phyloP scores from a whole-genome alignment of 441 rosid species.

The Iberis amara region DNA sequence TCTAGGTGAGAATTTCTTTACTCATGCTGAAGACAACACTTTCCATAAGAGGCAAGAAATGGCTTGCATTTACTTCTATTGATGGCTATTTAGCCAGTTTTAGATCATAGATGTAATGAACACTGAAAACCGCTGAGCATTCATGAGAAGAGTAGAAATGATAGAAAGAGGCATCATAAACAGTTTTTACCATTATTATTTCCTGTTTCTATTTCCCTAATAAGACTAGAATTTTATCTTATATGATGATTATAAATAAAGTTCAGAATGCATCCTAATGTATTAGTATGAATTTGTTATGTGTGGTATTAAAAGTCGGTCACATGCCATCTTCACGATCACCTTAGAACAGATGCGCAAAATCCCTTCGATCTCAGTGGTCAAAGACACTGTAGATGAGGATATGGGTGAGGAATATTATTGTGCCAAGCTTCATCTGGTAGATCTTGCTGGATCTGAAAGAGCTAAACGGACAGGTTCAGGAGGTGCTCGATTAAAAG shows the following conservation, averaged over 20 bases:
- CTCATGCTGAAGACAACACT: not conserved
- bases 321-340: conserved; percentile 75
- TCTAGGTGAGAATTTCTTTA: conserved; percentile 40
- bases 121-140: not conserved
- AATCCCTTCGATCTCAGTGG: conserved; percentile 38
- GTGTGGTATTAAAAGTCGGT: conserved; percentile 51
- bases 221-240: not conserved
- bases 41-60: conserved; percentile 8
- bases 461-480: conserved; percentile 71
- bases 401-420: conserved; percentile 56
- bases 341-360: conserved; percentile 61
- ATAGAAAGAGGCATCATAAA: not conserved
- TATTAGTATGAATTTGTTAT: conserved; percentile 30
- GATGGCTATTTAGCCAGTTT: conserved; percentile 1
- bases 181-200: not conserved
- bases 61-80: not conserved
- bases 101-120: conserved; percentile 5
- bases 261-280: conserved; percentile 22
- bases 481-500: conserved; percentile 57
- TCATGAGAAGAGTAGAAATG: conserved; percentile 7
- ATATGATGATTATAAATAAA: conserved; percentile 9
- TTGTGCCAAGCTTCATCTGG: conserved; percentile 65
- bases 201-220: conserved; percentile 1
- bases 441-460: conserved; percentile 71
- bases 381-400: conserved; percentile 36